A percentile compares a stretch with the other conserved stretches of the same genome.
These are phyloP conservation scores for Shiraia sp. DNA, from an alignment of 2,329 filamentous ascomycete species.

Conservation along the genomic window DNA sequence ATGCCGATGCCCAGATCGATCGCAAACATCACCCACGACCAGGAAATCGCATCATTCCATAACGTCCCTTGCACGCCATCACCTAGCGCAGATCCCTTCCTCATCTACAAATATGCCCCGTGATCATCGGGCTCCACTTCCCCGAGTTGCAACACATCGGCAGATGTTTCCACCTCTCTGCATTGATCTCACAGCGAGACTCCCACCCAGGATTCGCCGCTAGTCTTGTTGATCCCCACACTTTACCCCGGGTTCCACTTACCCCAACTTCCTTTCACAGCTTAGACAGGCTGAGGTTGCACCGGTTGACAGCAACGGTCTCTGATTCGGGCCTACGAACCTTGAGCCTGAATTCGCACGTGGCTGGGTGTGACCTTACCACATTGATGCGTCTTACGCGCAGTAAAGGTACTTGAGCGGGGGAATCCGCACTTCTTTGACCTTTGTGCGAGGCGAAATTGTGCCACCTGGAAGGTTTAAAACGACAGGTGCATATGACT, in stretches of 20 bases:
- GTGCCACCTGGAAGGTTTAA: background rate
- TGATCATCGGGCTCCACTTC: conserved; percentile 18
- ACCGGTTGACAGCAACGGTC: conserved; percentile 8
- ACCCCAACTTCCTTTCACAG: conserved; percentile 16
- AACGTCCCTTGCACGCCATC: background rate
- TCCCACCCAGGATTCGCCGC: conserved; percentile 5
- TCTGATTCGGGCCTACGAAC: conserved; percentile 13
- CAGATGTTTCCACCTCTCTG: conserved; percentile 6
- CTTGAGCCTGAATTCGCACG: conserved; percentile 10
- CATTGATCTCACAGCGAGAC: too few relatives aligned
- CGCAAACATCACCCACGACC: background rate
- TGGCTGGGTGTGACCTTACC: conserved; percentile 5
- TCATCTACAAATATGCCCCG: background rate
- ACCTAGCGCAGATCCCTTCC: conserved; percentile 10
- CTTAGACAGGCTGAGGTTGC: conserved; percentile 18
- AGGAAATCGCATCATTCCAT: background rate
- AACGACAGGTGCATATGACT: background rate
- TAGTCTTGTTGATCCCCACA: conserved; percentile 16
- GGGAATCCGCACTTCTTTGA: background rate
- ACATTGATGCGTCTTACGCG: conserved; percentile 1
- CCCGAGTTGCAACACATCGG: conserved; percentile 14
- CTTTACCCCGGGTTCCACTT: conserved; percentile 23
- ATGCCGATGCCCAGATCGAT: conserved; percentile 2
- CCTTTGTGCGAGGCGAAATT: background rate
- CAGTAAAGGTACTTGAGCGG: conserved; percentile 13